These are phyloP conservation scores for Cupressus sempervirens DNA, from an alignment of 75 land plant species.

Conservation along the genomic window DNA sequence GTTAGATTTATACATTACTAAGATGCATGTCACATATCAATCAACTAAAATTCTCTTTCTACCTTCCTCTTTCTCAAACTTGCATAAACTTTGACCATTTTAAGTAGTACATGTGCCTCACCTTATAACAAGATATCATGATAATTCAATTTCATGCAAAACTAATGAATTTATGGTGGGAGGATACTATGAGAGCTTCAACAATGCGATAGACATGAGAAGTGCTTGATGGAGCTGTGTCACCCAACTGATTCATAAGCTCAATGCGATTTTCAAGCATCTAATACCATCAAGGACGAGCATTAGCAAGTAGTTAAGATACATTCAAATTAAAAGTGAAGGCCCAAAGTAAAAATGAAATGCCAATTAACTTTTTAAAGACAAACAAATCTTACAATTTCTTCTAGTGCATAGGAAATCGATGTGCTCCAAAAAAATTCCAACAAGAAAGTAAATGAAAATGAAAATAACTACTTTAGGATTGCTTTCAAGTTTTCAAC, in stretches of 20 bases:
- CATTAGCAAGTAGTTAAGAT: background rate
- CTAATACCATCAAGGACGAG: conserved; percentile 17
- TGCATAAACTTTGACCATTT: background rate
- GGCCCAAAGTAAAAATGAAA: background rate
- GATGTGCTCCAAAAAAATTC: background rate
- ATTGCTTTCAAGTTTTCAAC: no score
- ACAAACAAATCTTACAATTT: background rate
- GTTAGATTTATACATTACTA: background rate
- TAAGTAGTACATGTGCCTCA: background rate
- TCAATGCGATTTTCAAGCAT: conserved; percentile 40
- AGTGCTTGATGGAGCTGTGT: conserved; percentile 10
- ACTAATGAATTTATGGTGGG: background rate
- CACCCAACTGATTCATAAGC: conserved; percentile 29
- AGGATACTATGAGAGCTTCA: conserved; percentile 59
- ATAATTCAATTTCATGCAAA: background rate
- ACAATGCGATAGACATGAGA: conserved; percentile 25
- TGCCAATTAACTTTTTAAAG: background rate
- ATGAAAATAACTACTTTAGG: background rate
- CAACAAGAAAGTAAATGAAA: background rate
- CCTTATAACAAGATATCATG: background rate
- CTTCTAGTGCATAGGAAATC: background rate
- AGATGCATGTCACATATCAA: background rate
- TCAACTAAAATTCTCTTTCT: background rate
- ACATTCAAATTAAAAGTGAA: background rate
- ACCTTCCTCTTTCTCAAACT: background rate